These are phyloP conservation scores for Mallotus japonicus DNA, from an alignment of 441 rosid species.

Conservation along the genomic window DNA sequence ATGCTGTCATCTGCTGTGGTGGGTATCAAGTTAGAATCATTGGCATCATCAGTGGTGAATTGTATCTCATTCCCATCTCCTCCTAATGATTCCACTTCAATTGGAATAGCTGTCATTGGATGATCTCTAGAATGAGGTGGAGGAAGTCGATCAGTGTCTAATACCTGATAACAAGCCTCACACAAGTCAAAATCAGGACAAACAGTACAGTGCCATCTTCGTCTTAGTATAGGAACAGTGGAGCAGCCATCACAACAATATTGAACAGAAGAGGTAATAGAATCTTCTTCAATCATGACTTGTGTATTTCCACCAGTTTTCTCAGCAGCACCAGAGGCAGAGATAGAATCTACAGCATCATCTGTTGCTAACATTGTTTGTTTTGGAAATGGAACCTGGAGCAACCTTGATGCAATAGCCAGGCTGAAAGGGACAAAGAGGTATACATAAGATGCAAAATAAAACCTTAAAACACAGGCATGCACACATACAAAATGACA, in stretches of 20 bases:
- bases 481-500: slow-evolving; percentile 3
- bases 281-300: slow-evolving; percentile 97
- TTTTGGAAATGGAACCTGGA: slow-evolving; percentile 99
- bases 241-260: slow-evolving; percentile 99
- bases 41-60: slow-evolving; percentile 72
- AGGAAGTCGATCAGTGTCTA: slow-evolving; percentile 89
- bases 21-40: slow-evolving; percentile 61
- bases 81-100: slow-evolving; percentile 92
- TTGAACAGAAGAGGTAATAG: slow-evolving; percentile 95
- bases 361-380: slow-evolving; percentile 93
- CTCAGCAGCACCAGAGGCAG: slow-evolving; percentile 60
- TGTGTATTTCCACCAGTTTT: slow-evolving; percentile 67
- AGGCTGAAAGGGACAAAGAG: slow-evolving; percentile 56
- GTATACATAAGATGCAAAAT: slow-evolving; percentile 27
- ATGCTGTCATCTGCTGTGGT: slow-evolving; percentile 43
- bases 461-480: slow-evolving; percentile 8
- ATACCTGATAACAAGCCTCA: slow-evolving; percentile 93
- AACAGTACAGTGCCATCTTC: slow-evolving; percentile 99
- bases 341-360: slow-evolving; percentile 66
- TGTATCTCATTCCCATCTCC: slow-evolving; percentile 85
- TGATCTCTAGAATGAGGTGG: slow-evolving; percentile 98
- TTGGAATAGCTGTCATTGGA: slow-evolving; percentile 96
- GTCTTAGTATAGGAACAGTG: slow-evolving; percentile 94
- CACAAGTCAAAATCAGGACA: slow-evolving; percentile 99
- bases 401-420: slow-evolving; percentile 98